A percentile compares a stretch with the other conserved stretches of the same genome.
Evolutionary conservation across 1,284 basidiomycete genomes (phyloP).

Genomic region (Testicularia cyperi): DNA sequence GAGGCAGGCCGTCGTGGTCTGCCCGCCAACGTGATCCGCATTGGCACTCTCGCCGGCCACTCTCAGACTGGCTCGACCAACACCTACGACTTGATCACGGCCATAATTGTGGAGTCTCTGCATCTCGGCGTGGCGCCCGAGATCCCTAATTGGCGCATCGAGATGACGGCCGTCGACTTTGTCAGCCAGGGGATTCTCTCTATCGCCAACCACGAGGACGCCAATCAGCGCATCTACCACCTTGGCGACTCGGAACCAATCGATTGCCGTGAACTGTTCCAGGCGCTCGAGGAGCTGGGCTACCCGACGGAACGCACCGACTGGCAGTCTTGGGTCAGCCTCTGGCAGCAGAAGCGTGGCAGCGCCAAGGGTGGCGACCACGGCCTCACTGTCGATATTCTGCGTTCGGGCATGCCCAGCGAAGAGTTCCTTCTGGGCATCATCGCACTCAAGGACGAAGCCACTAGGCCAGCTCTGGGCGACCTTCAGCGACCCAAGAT

Average conservation of each 20-base stretch:
- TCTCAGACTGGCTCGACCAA: conserved; percentile 56
- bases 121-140: conserved; percentile 53
- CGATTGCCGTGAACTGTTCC: conserved; percentile 44
- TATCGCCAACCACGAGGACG: conserved; percentile 41
- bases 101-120: conserved; percentile 57
- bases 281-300: conserved; percentile 47
- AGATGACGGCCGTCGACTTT: conserved; percentile 59
- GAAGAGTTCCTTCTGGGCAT: conserved; percentile 46
- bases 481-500: conserved; percentile 43
- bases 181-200: conserved; percentile 56
- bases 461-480: conserved; percentile 39
- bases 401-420: conserved; percentile 54
- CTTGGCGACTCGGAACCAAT: conserved; percentile 54
- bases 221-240: conserved; percentile 52
- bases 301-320: conserved; percentile 43
- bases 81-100: conserved; percentile 56
- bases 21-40: conserved; percentile 56
- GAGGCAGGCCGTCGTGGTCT: conserved; percentile 55
- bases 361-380: conserved; percentile 32
- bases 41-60: conserved; percentile 59
- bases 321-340: conserved; percentile 55
- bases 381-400: conserved; percentile 52
- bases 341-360: conserved; percentile 52
- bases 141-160: conserved; percentile 51
- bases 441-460: conserved; percentile 53